phyloP scores from a whole-genome alignment of 495 filamentous ascomycete genomes.

The Penicillium salamii region DNA sequence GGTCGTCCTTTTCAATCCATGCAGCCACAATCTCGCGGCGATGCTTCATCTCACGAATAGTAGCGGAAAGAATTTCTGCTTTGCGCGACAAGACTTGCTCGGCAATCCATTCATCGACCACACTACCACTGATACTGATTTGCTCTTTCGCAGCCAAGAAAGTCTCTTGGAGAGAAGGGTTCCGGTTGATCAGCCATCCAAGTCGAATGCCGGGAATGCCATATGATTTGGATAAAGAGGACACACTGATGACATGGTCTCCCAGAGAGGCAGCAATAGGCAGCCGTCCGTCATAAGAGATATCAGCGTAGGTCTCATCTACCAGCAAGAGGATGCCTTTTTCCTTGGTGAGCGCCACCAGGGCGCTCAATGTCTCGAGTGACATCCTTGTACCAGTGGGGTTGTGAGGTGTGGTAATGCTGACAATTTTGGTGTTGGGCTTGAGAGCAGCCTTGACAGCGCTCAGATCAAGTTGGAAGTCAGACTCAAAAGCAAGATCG shows the following conservation, averaged over 20 bases:
- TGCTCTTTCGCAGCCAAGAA: constrained; percentile 2
- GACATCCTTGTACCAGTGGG: background rate
- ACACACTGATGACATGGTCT: background rate
- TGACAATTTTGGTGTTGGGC: background rate
- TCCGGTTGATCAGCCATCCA: background rate
- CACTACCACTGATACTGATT: constrained; percentile 4
- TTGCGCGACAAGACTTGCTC: background rate
- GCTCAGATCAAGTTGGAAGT: background rate
- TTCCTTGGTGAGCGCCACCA: background rate
- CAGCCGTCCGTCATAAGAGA: background rate
- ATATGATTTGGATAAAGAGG: background rate
- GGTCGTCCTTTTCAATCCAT: background rate
- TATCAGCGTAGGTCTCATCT: background rate
- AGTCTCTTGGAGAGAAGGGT: background rate
- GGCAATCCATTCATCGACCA: background rate
- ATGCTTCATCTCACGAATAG: background rate
- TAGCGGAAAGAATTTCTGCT: background rate
- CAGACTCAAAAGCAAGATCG: constrained; percentile 20
- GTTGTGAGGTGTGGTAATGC: background rate
- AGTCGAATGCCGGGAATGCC: background rate
- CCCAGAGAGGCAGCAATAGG: background rate
- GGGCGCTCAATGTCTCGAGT: background rate
- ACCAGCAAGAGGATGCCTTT: background rate
- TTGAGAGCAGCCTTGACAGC: background rate
- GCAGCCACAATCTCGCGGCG: background rate